Conservation (phyloP, 352 stramenopile species). For the Pythium pectinolyticum region DNA sequence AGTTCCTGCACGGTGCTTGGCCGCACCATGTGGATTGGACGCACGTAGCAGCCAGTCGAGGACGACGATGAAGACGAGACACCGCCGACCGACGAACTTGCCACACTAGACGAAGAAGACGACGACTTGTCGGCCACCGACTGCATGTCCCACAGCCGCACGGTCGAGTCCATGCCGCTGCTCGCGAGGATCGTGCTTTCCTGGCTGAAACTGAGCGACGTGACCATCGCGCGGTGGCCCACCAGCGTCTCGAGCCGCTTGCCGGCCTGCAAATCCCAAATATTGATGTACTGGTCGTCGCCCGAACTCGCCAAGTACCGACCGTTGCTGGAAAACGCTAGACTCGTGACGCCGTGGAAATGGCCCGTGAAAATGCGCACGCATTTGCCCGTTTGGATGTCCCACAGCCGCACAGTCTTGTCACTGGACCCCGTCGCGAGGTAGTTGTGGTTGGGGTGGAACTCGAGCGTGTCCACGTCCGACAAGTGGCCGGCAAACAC, state of each 20-base stretch:
- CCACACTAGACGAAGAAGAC: conserved; percentile 13
- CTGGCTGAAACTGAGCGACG: conserved; percentile 75
- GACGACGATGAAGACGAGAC: conserved; percentile 12
- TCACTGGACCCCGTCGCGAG: conserved; percentile 92
- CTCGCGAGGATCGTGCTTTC: conserved; percentile 79
- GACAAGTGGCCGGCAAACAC: conserved; percentile 93
- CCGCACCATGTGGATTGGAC: conserved; percentile 60
- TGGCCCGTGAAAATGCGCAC: conserved; percentile 92
- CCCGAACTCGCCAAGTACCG: conserved; percentile 86
- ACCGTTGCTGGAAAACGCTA: conserved; percentile 90
- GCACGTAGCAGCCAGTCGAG: conserved; percentile 38
- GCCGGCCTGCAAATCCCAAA: conserved; percentile 93
- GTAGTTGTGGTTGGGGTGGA: conserved; percentile 97
- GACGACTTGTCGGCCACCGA: conserved; percentile 54
- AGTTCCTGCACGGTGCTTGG: conserved; percentile 52
- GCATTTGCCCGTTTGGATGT: conserved; percentile 92
- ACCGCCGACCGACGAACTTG: too few relatives aligned
- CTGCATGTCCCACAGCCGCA: conserved; percentile 87
- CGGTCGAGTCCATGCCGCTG: conserved; percentile 73
- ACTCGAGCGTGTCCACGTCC: conserved; percentile 90
- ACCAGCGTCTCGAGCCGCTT: conserved; percentile 85
- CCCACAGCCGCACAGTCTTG: conserved; percentile 94
- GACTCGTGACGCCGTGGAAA: conserved; percentile 81
- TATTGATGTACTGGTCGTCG: conserved; percentile 89
- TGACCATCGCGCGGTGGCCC: conserved; percentile 74